These are phyloP conservation scores for Cicer yamashitae DNA, from an alignment of 306 rosid species.

Conservation along the genomic window DNA sequence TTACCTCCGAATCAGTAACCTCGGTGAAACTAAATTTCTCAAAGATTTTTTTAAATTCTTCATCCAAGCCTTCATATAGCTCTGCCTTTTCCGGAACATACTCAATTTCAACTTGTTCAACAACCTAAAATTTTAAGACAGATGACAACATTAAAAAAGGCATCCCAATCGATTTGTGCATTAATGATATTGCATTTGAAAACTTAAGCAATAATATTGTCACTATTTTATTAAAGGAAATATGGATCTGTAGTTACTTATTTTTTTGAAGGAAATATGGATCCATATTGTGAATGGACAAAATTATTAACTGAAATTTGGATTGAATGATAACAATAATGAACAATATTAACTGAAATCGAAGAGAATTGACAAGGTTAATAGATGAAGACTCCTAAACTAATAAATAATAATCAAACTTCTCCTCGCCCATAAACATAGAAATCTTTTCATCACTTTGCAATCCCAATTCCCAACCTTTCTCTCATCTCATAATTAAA, in stretches of 20 bases:
- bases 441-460: not conserved
- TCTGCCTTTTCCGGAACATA: conserved; percentile 92
- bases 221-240: not conserved
- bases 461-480: conserved; percentile 5
- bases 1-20: conserved; percentile 66
- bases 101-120: conserved; percentile 79
- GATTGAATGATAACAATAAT: not conserved
- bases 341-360: not conserved
- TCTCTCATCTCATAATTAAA: conserved; percentile 9
- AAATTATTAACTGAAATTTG: not conserved
- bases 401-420: not conserved
- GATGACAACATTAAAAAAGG: conserved; percentile 56
- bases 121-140: conserved; percentile 55
- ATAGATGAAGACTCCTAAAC: not conserved
- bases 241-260: not conserved
- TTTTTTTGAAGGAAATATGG: not conserved
- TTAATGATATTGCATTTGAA: not conserved
- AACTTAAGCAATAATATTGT: not conserved
- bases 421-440: conserved; percentile 7
- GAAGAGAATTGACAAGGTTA: not conserved
- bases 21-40: conserved; percentile 79
- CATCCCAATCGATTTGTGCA: conserved; percentile 42
- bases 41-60: conserved; percentile 84
- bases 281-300: not conserved
- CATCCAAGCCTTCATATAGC: conserved; percentile 73